Evolutionary conservation across 345 rosid genomes (phyloP), one percentile per base, ranked within the genome.

Genomic region (Acer saccharum): DNA sequence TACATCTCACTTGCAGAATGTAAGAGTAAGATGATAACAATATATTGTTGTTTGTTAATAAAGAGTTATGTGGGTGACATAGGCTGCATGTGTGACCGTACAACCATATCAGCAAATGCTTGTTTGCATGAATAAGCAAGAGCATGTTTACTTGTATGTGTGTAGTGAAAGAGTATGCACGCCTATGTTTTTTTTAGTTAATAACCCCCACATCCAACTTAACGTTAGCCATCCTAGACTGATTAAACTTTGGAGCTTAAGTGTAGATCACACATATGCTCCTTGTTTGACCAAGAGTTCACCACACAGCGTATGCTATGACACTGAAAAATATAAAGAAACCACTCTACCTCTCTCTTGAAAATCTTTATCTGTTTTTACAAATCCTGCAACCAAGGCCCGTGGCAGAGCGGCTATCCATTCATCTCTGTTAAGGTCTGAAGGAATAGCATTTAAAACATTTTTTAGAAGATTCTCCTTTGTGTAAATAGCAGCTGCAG

Each of bases 371-470:
- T 97, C 99, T 7, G 98, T 97, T 89, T 97, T 97, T 11, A 97
- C 99, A 84, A 97, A 97, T 68, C 98, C 99, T 10, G 98, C 98
- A 76, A 97, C 99, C 87, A 93, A 81, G 73, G 99, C 99, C 87
- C 99, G 87, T 16, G 96, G 99, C 76, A 97, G 87, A 50, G 98
- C 98, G 2, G 97, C 91, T 76, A 87, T 85, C 98, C 98, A 94
- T 83, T 97, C 98, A 68, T 97, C 97, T 83, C 93, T 89, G 76
- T 84, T 92, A 76, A 97, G 96, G 84, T 93, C 95, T 18, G 91
- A 83, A 16, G 99, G 98, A 76, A 97, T 83, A 29, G 98, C 97
- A 75, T 84, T 84, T 83, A 94, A 84, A 66, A 94, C 89, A 81
- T 97, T 97, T 73, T 85, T 90, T 23, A 97, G 77, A 29, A 97